Conservation (phyloP, 768 basidiomycete genomes). For the Agrocybe pediades region DNA sequence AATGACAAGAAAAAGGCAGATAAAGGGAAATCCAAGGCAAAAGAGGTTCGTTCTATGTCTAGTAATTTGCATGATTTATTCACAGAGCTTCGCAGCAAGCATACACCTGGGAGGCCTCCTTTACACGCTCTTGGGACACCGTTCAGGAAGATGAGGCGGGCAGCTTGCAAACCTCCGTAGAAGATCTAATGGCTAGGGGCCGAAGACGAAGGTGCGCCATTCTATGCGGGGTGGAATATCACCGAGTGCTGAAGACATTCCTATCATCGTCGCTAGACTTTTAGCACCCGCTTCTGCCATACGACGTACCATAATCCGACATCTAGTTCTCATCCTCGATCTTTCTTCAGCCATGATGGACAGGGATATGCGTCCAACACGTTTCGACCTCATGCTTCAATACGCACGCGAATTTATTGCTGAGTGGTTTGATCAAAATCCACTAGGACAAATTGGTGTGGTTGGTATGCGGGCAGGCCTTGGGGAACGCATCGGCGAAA, state of each 20-base stretch:
- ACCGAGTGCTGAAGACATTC: constrained; percentile 1
- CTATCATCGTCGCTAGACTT: constrained; percentile 45
- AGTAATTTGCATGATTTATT: background rate
- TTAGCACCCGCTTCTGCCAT: constrained; percentile 85
- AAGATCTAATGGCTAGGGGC: constrained; percentile 85
- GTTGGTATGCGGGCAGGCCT: constrained; percentile 92
- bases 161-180: constrained; percentile 86
- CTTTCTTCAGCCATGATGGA: constrained; percentile 92
- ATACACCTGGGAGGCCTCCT: constrained; percentile 96
- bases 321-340: constrained; percentile 91
- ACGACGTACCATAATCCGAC: constrained; percentile 94
- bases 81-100: constrained; percentile 51
- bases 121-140: constrained; percentile 94
- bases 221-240: background rate
- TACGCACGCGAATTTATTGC: constrained; percentile 89
- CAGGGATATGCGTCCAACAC: constrained; percentile 92
- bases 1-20: constrained; percentile 52
- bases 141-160: constrained; percentile 96
- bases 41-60: constrained; percentile 39
- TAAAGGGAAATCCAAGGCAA: constrained; percentile 58
- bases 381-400: constrained; percentile 89
- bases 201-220: constrained; percentile 74
- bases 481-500: constrained; percentile 87
- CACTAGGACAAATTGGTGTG: constrained; percentile 93
- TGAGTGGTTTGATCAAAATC: constrained; percentile 99